Evolutionary conservation across 2,329 filamentous ascomycete species (phyloP), one percentile per base, ranked within the genome.

Genomic region (Ophiostoma sp.): DNA sequence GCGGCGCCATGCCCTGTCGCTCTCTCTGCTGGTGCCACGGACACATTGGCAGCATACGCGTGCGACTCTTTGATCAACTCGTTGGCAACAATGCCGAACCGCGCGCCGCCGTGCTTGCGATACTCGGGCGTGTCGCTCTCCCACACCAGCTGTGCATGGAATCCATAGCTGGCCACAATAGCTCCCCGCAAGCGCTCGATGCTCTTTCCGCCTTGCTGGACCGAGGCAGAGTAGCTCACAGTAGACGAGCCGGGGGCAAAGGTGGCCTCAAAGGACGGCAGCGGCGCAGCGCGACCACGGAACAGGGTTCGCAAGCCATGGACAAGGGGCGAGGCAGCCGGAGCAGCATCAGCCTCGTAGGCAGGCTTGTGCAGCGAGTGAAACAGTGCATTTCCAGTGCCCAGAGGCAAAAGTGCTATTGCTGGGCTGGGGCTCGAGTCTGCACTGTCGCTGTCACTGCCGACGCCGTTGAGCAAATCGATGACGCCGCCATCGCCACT

Each of bases 401-500:
- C 88, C 0, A 90, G 81, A 0, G 88, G 88, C 20, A 90, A 77
- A 17, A 88, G 76, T 0, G 81, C 82, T 41, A 90, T 76, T 2
- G 83, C 78, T 0, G 86, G 84, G 5, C 76, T 36, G 17, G 71
- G 71, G 35, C 67, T 66, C 66, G 57, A 67, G 60, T 36, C 8
- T 35, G 60, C 20, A n/a, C 31, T 36, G n/a, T 6, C 35, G 4
- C 35, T 35, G 20, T 39, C 35, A 5, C 35, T 35, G 20, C 23
- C 35, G 35, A 78, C 82, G 2, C 85, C 86, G 76, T 97, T 96
- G 71, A 97, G 82, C 1, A 95, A 82, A 75, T 98, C 94, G 23
- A 93, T 85, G 1, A 96, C 79, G 6, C 93, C 94, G 17, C 94
- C 94, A 78, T 98, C 94, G 7, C 94, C 94, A 67, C 91, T 94